Evolutionary conservation across 257 asterid genomes (phyloP), one percentile per base, ranked within the genome.

Genomic region (Lycium barbarum): DNA sequence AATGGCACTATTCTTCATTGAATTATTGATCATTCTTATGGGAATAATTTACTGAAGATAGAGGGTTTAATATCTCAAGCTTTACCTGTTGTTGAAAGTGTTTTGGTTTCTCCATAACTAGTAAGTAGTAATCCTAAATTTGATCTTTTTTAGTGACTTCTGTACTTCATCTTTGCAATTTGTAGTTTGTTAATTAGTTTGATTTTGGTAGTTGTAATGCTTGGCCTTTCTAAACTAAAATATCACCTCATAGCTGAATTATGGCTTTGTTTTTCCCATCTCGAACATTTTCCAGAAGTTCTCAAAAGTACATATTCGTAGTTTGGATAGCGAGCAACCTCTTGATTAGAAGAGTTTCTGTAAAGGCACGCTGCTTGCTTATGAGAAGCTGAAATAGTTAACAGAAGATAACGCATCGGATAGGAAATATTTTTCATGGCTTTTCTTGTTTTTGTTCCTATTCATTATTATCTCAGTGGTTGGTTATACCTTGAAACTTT

Each of bases 91-190:
- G 45, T 26, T 76, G 22, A 22, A 76, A 76, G 22, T 76, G 61
- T 73, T 45, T 76, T 53, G 14, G 65, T 76, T 76, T 76, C 82
- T 35, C 47, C 47, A 20, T 47, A 49, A 74, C 38, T 74, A 43
- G 2, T 2, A 49, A 74, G 49, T 74, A 43, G 2, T 2, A 49
- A 74, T 74, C 43, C 61, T 74, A 20, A 7, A 22, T 49, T 14
- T 22, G 61, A 49, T 71, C 15, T 40, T 40, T 76, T 22, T 26
- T 1, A 51, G 62, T 51, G 63, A 20, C 55, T 47, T 73, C 2
- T 73, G 80, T 43, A 45, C 5, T 73, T 45, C 80, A 45, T 11
- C 12, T n/a, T 12, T 9, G 80, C 40, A 4, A 73, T 20, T 73
- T 47, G 40, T 47, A 73, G 59, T 47, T 47, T 49, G 3, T 54